A percentile compares a stretch with the other conserved stretches of the same genome.
phyloP scores from a whole-genome alignment of 768 basidiomycete genomes.

The Trichaptum fuscoviolaceum region DNA sequence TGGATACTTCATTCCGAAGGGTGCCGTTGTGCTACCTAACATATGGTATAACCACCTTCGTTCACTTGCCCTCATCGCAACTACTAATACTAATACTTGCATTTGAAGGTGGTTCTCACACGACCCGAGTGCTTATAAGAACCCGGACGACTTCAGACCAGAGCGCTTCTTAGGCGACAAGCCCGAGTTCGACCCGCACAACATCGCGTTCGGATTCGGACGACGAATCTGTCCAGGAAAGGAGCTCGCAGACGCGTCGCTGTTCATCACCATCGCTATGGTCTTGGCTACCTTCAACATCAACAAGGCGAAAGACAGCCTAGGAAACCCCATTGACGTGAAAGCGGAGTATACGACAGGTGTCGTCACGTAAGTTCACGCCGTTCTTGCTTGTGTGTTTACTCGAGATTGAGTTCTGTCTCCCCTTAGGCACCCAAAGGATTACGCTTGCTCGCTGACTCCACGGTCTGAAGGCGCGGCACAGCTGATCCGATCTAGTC shows the following conservation, averaged over 20 bases:
- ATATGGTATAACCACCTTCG: slow-evolving; percentile 3
- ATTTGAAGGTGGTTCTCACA: slow-evolving; percentile 25
- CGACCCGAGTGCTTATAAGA: slow-evolving; percentile 28
- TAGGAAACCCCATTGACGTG: neutral
- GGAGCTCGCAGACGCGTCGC: slow-evolving; percentile 29
- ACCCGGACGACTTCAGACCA: slow-evolving; percentile 30
- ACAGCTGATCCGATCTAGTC: neutral
- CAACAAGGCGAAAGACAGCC: slow-evolving; percentile 16
- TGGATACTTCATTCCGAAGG: slow-evolving; percentile 2
- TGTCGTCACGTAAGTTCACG: neutral
- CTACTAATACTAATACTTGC: neutral
- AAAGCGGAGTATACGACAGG: neutral
- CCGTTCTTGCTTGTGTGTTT: neutral
- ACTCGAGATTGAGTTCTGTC: neutral
- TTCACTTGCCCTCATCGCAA: neutral
- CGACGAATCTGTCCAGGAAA: slow-evolving; percentile 34
- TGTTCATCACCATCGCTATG: slow-evolving; percentile 31
- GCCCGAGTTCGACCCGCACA: slow-evolving; percentile 11
- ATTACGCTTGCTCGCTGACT: neutral
- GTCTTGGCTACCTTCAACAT: slow-evolving; percentile 33
- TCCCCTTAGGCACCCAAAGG: neutral
- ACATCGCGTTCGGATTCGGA: slow-evolving; percentile 36
- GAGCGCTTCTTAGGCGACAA: slow-evolving; percentile 27
- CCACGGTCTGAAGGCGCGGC: neutral
- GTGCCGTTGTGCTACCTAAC: slow-evolving; percentile 2